Conservation (phyloP, 1,284 basidiomycete genomes). For the Mrakiaceae sp. region DNA sequence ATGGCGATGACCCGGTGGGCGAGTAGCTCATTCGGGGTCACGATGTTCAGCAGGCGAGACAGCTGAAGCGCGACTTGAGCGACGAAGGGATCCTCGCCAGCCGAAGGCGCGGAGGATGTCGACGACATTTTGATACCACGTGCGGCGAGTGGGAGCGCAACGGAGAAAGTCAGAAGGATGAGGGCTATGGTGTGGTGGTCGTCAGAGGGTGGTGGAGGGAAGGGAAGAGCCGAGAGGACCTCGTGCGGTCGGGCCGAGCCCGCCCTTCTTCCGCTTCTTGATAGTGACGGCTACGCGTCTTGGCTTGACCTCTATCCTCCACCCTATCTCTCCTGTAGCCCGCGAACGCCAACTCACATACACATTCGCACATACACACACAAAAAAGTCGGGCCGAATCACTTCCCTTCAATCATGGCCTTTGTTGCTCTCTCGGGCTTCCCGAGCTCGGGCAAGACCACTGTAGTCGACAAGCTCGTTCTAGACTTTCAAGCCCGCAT, state of each 20-base stretch:
- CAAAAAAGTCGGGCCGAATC: no score
- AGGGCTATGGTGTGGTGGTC: not conserved
- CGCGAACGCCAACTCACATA: no score
- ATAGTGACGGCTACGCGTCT: no score
- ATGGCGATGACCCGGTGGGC: constrained; percentile 68
- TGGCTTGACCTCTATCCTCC: no score
- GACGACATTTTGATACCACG: not conserved
- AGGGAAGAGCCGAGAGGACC: not conserved
- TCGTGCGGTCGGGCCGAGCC: no score
- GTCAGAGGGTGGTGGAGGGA: not conserved
- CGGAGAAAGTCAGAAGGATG: not conserved
- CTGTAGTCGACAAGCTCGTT: constrained; percentile 56
- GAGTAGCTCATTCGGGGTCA: constrained; percentile 72
- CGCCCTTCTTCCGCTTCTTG: no score
- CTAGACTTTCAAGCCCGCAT: constrained; percentile 49
- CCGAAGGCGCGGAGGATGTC: not conserved
- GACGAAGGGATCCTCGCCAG: constrained; percentile 41
- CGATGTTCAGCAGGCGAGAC: constrained; percentile 60
- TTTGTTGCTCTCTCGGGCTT: constrained; percentile 84
- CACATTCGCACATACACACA: no score
- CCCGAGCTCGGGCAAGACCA: constrained; percentile 76
- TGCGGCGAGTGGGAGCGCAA: not conserved
- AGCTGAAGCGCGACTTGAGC: constrained; percentile 70
- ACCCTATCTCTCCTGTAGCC: no score
- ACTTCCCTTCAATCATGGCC: constrained; percentile 51